Evolutionary conservation across 768 basidiomycete species (phyloP), one percentile per base, ranked within the genome.

Genomic region (Auricularia heimuer): DNA sequence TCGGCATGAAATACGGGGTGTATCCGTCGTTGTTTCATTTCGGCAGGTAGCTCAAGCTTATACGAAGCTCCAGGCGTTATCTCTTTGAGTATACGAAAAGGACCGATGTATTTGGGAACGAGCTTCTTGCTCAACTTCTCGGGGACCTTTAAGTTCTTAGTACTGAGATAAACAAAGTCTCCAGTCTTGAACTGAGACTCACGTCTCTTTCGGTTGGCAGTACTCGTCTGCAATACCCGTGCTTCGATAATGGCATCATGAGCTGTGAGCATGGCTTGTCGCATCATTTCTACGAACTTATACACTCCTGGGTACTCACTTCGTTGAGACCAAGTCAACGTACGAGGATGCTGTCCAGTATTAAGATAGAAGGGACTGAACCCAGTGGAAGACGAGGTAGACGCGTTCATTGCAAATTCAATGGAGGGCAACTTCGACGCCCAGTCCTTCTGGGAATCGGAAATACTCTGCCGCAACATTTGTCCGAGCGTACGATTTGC

Each of bases 351-450:
- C 3, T 70, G 66, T 1, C 78, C 76, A 21, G 64, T 66, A 54
- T 76, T 76, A 4, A 77, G 66, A 63, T 74, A 74, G 68, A 79
- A 80, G 0, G 77, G 79, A 8, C 75, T 61, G 62, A 70, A 76
- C 6, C 76, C 75, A 0, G 77, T 79, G 0, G 71, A 70, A 11
- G 74, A 71, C 0, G 77, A 76, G 0, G 70, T 54, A 1, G 77
- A 75, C 1, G 58, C 64, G 62, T 79, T 80, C 24, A 79, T 70
- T 0, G 78, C 76, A 69, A 78, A 78, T 65, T 79, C 76, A 36
- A 77, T 75, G 12, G 64, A 70, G 3, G 75, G 72, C 34, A 78
- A 45, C 51, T 67, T 64, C 0, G 42, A 6, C 1, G 68, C 73
- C 76, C 75, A 78, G 56, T 74, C 71, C 42, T 69, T 68, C 64